These are phyloP conservation scores for Pigoraptor vietnamica DNA, from an alignment of 78 protist species.

Conservation along the genomic window DNA sequence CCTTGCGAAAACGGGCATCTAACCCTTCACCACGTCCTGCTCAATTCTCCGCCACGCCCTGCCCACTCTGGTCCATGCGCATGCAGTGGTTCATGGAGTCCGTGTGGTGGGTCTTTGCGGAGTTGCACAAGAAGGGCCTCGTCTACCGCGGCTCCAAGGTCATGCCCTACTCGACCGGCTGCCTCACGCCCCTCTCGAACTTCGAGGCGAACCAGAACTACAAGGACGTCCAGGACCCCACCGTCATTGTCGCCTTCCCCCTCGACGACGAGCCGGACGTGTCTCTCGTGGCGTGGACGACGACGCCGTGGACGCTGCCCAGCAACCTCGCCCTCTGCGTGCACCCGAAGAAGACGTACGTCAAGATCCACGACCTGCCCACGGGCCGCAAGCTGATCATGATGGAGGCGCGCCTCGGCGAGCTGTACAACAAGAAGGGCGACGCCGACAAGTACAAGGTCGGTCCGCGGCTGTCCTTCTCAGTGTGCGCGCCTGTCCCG, in stretches of 20 bases:
- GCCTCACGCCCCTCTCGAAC: constrained; percentile 97
- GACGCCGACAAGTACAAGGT: background rate
- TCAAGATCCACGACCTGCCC: constrained; percentile 30
- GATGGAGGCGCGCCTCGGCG: background rate
- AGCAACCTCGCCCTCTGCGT: constrained; percentile 92
- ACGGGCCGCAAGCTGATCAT: background rate
- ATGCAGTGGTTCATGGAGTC: constrained; percentile 87
- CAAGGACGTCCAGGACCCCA: constrained; percentile 90
- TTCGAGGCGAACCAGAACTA: constrained; percentile 95
- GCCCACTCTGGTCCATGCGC: background rate
- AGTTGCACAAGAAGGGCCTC: constrained; percentile 80
- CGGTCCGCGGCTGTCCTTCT: background rate
- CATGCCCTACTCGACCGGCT: constrained; percentile 96
- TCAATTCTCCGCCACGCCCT: no score
- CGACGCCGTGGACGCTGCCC: constrained; percentile 99
- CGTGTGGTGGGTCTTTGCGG: constrained; percentile 94
- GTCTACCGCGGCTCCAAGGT: constrained; percentile 98
- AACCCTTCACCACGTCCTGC: no score
- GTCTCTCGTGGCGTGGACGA: constrained; percentile 97
- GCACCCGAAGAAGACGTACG: constrained; percentile 88
- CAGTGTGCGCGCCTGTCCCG: no score
- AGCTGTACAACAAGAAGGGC: background rate
- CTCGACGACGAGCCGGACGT: constrained; percentile 35
- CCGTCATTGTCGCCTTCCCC: constrained; percentile 25
- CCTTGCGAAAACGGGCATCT: no score